Percentiles rank a stretch among this genome's conserved stretches.
Conservation (phyloP, 2,329 filamentous ascomycete species). For the Ceratocystis destructans region DNA sequence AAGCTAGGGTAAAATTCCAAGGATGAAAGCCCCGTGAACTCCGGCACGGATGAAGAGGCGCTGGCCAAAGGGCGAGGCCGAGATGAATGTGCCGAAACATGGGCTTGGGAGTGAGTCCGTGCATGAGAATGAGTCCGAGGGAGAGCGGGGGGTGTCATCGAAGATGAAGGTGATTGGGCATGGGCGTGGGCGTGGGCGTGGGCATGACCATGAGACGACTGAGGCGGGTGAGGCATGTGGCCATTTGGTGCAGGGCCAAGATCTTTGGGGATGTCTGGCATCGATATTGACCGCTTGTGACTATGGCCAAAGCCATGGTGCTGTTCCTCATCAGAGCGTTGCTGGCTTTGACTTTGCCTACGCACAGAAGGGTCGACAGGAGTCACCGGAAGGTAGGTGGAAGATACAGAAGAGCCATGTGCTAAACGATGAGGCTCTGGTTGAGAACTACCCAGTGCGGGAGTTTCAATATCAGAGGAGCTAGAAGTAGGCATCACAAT, state of each 20-base stretch:
- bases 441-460: constrained; percentile 7
- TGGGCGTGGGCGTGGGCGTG: neutral
- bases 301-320: constrained; percentile 15
- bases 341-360: constrained; percentile 14
- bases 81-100: neutral
- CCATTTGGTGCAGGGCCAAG: constrained; percentile 3
- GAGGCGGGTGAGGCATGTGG: neutral
- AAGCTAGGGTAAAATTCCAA: constrained; percentile 18
- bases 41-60: neutral
- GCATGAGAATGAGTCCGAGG: neutral
- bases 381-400: constrained; percentile 7
- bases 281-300: constrained; percentile 18
- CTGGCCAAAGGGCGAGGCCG: constrained; percentile 5
- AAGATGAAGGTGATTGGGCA: neutral
- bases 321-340: constrained; percentile 4
- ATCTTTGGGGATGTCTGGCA: constrained; percentile 18
- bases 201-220: neutral
- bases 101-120: neutral
- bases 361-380: constrained; percentile 2
- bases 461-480: constrained; percentile 16
- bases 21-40: constrained; percentile 15
- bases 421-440: constrained; percentile 4
- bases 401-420: constrained; percentile 3
- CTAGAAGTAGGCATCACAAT: constrained; percentile 6
- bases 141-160: neutral